Conservation (phyloP, 73 alveolate species). For the Breviolum minutum region DNA sequence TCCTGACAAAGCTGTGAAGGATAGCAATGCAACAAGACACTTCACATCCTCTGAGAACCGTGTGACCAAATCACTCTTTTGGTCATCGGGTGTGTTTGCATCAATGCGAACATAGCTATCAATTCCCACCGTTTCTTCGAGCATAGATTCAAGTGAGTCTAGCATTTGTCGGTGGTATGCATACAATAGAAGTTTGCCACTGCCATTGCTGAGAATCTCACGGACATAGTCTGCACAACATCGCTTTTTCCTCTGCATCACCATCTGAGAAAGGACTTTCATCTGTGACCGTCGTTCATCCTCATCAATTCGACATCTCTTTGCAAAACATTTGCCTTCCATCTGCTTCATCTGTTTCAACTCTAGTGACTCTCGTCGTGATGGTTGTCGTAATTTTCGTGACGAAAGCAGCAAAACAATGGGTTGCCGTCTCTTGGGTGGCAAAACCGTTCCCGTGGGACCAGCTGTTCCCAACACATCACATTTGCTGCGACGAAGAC, state of each 20-base stretch:
- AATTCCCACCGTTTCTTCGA: not conserved
- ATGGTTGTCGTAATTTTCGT: too few relatives aligned
- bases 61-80: slow-evolving; percentile 96
- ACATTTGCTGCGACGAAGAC: not conserved
- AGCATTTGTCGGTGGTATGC: slow-evolving; percentile 97
- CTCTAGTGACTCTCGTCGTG: slow-evolving; percentile 1
- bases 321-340: not conserved
- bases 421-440: not conserved
- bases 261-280: slow-evolving; percentile 2
- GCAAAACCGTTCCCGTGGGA: too few relatives aligned
- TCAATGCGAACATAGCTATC: slow-evolving; percentile 97
- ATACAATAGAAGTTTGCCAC: slow-evolving; percentile 96
- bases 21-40: slow-evolving; percentile 96
- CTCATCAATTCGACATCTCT: not conserved
- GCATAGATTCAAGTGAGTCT: slow-evolving; percentile 95
- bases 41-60: slow-evolving; percentile 94
- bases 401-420: not conserved
- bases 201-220: slow-evolving; percentile 96
- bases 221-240: slow-evolving; percentile 31
- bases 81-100: slow-evolving; percentile 96
- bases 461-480: not conserved
- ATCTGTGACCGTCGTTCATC: not conserved
- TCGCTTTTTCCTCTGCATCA: not conserved
- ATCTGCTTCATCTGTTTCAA: not conserved
- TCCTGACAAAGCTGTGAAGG: slow-evolving; percentile 97